Evolutionary conservation across 1,284 basidiomycete species (phyloP), one percentile per base, ranked within the genome.

Genomic region (Limonomyces culmigenus): DNA sequence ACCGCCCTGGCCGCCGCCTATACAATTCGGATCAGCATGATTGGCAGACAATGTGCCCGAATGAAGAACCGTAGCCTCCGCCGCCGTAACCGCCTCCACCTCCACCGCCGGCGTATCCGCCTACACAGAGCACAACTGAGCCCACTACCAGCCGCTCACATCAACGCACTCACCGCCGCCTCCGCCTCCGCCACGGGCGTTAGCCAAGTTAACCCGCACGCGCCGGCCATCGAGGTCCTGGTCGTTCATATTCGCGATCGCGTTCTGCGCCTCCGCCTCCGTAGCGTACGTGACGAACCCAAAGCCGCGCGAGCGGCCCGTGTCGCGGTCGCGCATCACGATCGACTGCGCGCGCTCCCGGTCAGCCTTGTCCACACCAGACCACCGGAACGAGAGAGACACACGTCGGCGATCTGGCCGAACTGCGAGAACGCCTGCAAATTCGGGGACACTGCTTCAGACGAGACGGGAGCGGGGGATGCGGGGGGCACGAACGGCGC

Each of bases 241-340:
- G 55, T 96, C 92, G 63, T 96, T 85, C 55, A 95, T 66, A 33
- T 59, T 63, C 39, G 46, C 46, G 53, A 95, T 93, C 38, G 91
- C 89, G 42, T 65, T 65, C 35, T 83, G 65, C 38, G 91, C 91
- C 60, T 95, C 86, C 19, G 53, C 42, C 5, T 48, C 19, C 27
- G 50, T 54, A 49, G 61, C 60, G 60, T 68, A 89, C 43, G 87
- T 91, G 48, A 96, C 89, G 59, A 95, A 95, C 43, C 91, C 91
- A 58, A 96, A 96, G 54, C 91, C 87, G 52, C 91, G 86, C 47
- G 89, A 93, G 53, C 89, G 86, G 47, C 87, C 85, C 44, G 91
- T 93, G 55, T 93, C 89, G 53, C 89, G 86, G 65, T 95, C 91
- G 65, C 88, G 85, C 89, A 93, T 93, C 62, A 95, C 89, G 59